These are phyloP conservation scores for Biscogniauxia sp. DNA, from an alignment of 2,329 filamentous ascomycete genomes.

Conservation along the genomic window DNA sequence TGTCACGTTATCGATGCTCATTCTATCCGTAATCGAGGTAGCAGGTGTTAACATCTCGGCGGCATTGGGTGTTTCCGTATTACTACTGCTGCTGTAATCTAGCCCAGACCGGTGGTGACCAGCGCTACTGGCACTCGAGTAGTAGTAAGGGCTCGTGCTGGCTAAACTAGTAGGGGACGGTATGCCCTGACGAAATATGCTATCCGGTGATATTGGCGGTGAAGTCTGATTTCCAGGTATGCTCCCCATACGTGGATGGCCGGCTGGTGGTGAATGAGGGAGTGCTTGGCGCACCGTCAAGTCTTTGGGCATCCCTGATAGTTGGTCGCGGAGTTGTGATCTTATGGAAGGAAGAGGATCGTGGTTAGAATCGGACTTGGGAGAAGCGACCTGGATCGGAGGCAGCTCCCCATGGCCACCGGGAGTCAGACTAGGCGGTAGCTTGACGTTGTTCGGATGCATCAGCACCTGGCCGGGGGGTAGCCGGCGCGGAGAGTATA, in stretches of 20 bases:
- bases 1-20: slow-evolving; percentile 59
- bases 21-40: slow-evolving; percentile 47
- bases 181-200: slow-evolving; percentile 43
- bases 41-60: slow-evolving; percentile 45
- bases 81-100: slow-evolving; percentile 43
- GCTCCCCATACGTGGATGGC: slow-evolving; percentile 29
- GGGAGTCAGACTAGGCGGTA: slow-evolving; percentile 34
- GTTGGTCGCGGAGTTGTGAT: slow-evolving; percentile 30
- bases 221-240: slow-evolving; percentile 40
- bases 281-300: slow-evolving; percentile 28
- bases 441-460: slow-evolving; percentile 32
- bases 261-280: slow-evolving; percentile 36
- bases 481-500: slow-evolving; percentile 25
- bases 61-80: slow-evolving; percentile 46
- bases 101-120: slow-evolving; percentile 35
- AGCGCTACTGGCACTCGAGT: slow-evolving; percentile 25
- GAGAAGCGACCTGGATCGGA: slow-evolving; percentile 38
- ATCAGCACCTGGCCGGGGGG: slow-evolving; percentile 27
- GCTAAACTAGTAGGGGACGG: slow-evolving; percentile 45
- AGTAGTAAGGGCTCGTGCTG: slow-evolving; percentile 39
- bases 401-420: slow-evolving; percentile 30
- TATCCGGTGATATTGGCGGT: slow-evolving; percentile 51
- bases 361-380: slow-evolving; percentile 37
- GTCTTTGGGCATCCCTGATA: slow-evolving; percentile 35
- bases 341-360: slow-evolving; percentile 39